phyloP scores from a whole-genome alignment of 129 eudicot species.

The Pulicaria dysenterica region DNA sequence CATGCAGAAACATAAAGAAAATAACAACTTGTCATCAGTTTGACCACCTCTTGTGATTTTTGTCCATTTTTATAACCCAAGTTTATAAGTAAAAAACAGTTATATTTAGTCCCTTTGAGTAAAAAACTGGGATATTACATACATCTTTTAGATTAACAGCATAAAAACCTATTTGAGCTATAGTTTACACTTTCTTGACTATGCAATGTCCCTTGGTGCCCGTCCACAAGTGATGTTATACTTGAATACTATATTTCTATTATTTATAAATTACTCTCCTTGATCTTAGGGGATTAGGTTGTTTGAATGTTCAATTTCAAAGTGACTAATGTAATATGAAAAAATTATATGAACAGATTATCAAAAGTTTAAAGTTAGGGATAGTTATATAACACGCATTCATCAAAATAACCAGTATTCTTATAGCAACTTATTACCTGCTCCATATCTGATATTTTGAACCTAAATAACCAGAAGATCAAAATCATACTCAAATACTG shows the following conservation, averaged over 20 bases:
- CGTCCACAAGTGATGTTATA: not conserved
- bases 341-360: not conserved
- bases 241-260: not conserved
- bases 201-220: not conserved
- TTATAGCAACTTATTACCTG: not conserved
- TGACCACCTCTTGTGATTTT: not conserved
- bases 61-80: not conserved
- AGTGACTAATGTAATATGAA: not conserved
- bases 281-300: not conserved
- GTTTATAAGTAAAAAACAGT: no score
- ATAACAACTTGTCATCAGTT: constrained; percentile 16
- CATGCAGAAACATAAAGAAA: constrained; percentile 47
- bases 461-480: not conserved
- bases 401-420: not conserved
- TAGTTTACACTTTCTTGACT: not conserved
- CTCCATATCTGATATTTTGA: not conserved
- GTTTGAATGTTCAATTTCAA: not conserved
- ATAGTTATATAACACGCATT: not conserved
- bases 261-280: not conserved
- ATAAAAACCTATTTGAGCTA: not conserved
- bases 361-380: not conserved
- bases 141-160: not conserved
- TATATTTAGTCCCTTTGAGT: not conserved
- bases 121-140: not conserved
- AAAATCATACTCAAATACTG: not conserved